Base-by-base conservation (phyloP, 192 early-diverging fungal species). In the Backusella psychrophila region DNA sequence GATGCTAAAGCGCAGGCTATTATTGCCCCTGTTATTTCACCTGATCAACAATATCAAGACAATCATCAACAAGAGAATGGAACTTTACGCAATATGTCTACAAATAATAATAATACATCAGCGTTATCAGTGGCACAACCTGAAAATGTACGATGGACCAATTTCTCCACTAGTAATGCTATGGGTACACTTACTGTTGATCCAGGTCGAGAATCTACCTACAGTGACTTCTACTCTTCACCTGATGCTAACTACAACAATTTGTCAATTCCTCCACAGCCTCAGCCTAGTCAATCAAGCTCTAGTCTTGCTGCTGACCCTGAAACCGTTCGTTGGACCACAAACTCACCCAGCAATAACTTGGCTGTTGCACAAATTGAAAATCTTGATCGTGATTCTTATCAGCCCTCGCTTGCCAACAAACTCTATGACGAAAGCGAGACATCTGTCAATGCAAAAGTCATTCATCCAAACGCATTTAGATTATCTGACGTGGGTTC, bases 241-340 rank as follows among this genome's bases (percentile, higher is more conserved):
- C 38, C 26, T 69, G 52, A 31, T 53, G 44, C 6, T 38, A n/a
- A 0, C 1, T 1, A 12, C 21, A 46, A 35, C 21, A 70, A 19
- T 11, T 19, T 59, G 5, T 19, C 52, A 3, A 33, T 53, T 2
- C 23, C 53, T 23, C 53, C 53, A 59, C 53, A 59, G 0, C 53
- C n/a, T 9, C 53, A 21, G 31, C 34, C 2, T 19, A 34, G 17
- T 36, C 15, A 49, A 38, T 29, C 65, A 41, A 56, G 69, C 15
- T 53, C 71, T 11, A 70, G 63, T 12, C 71, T 77, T 65, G 21
- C 33, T 5, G 21, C 70, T 5, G 76, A 77, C 65, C 76, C 76
- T 42, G 76, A 72, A 33, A 71, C 71, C 5, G 23, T 41, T 1
- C 69, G 56, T 21, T 77, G 76, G 76, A 77, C 70, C 14, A 65